Percentiles rank a stretch among this genome's conserved stretches.
These are phyloP conservation scores for Lippia alba DNA, from an alignment of 305 asterid species.

Conservation along the genomic window DNA sequence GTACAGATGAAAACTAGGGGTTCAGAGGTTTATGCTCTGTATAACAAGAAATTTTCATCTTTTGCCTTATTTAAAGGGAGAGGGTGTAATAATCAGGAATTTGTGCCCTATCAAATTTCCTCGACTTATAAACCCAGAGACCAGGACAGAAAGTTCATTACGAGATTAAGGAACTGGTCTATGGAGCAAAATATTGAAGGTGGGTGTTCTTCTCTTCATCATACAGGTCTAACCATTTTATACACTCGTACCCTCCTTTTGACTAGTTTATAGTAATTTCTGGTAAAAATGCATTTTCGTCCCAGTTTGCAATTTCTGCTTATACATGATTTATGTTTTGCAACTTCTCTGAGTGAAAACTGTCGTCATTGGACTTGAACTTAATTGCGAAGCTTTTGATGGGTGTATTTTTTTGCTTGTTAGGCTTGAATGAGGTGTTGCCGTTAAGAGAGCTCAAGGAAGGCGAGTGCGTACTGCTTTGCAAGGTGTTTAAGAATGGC, in stretches of 20 bases:
- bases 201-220: slow-evolving; percentile 33
- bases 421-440: slow-evolving; percentile 49
- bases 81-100: slow-evolving; percentile 34
- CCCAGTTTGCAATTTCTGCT: slow-evolving; percentile 12
- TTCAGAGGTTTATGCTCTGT: slow-evolving; percentile 58
- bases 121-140: slow-evolving; percentile 51
- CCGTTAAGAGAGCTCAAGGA: slow-evolving; percentile 58
- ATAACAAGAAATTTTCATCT: slow-evolving; percentile 66
- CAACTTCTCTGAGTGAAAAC: slow-evolving; percentile 6
- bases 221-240: neutral
- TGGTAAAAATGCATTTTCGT: neutral
- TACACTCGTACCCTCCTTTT: neutral
- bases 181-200: slow-evolving; percentile 47
- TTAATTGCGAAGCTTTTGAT: slow-evolving; percentile 18
- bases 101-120: slow-evolving; percentile 65
- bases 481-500: slow-evolving; percentile 62
- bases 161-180: slow-evolving; percentile 54
- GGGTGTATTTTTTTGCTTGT: slow-evolving; percentile 33
- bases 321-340: neutral
- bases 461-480: slow-evolving; percentile 56
- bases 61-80: slow-evolving; percentile 74
- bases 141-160: slow-evolving; percentile 51
- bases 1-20: slow-evolving; percentile 59
- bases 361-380: slow-evolving; percentile 22
- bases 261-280: neutral